Evolutionary conservation across 306 rosid genomes (phyloP), one percentile per base, ranked within the genome.

Genomic region (Datisca glomerata): DNA sequence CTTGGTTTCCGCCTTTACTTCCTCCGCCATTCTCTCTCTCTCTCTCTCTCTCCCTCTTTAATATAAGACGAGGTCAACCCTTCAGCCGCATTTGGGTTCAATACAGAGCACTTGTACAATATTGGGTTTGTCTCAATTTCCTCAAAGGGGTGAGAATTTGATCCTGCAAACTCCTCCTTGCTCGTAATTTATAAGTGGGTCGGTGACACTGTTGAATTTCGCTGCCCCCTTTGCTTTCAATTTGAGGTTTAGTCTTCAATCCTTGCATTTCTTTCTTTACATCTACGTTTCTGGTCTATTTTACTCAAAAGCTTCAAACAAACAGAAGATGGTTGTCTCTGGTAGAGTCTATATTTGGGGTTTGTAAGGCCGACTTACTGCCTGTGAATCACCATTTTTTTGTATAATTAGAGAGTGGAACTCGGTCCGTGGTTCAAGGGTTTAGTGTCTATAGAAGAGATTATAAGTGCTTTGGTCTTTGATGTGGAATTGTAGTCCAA

Each of bases 161-260:
- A 52, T 63, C 65, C 53, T 64, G 41, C 65, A 64, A 49, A 51
- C 36, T 27, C 56, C 56, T 12, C 46, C 39, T 33, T 53, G 29
- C 41, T 78, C 89, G 53, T 41, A 51, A 64, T 69, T 47, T 17
- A n/a, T 27, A 43, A 78, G 71, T 56, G 64, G 74, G 93, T 69
- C 80, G 89, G 87, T 74, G 73, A 28, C 43, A n/a, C 4, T 65
- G 67, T 69, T 74, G 53, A 65, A 75, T 55, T 58, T 70, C 21
- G 39, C 32, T 35, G 29, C 68, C 73, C n/a, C 55, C 72, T 60
- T 73, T 15, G 18, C 45, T 20, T 61, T 56, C 43, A 71, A 64
- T 63, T 47, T 46, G 57, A 68, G 71, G 63, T 61, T 46, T 28
- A 25, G 64, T 62, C 69, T 57, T 49, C 46, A 58, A 48, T 45